Base-by-base conservation (phyloP, 306 rosid genomes). In the Cicer yamashitae region DNA sequence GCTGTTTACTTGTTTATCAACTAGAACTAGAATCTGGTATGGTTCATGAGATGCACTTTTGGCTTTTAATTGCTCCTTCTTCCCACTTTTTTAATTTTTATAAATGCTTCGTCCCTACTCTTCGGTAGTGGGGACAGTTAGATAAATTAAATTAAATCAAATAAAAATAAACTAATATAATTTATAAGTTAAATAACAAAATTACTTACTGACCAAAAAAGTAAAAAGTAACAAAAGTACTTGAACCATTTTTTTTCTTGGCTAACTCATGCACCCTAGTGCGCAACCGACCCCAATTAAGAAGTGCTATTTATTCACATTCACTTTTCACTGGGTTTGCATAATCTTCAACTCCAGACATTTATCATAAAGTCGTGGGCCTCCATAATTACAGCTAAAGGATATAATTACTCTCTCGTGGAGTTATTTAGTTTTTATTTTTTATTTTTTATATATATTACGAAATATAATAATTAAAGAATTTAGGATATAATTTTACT, bases 341-440 rank as follows among this genome's bases (percentile, higher is more conserved):
- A 22, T 22, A 0, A 22, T 22, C 30, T 15, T 53, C 22, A 2
- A 15, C 9, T 2, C 30, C 25, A 22, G 2, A 22, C 25, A 22
- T 22, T 57, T 22, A 22, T 57, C 54, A 70, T 65, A 66, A 77
- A 83, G 79, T 39, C 2, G 86, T 73, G 88, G 88, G 81, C 77
- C 88, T 73, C 52, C 75, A 20, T 44, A 73, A 69, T 67, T 78
- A 60, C 67, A 59, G 18, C 77, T 74, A 70, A 66, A 70, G 74
- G 66, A 70, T 56, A 86, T 88, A 60, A 67, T 63, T 58, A 58
- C 61, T 25, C 34, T 25, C 34, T 25, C 34, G 4, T 22, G 25
- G 25, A 22, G 25, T 2, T 3, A 25, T 25, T 25, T 25, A 25
- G 3, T 4, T 25, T 25, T 25, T 25, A 2, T 25, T n/a, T n/a